These are phyloP conservation scores for Eucalyptus cladocalyx DNA, from an alignment of 345 rosid genomes.

Conservation along the genomic window DNA sequence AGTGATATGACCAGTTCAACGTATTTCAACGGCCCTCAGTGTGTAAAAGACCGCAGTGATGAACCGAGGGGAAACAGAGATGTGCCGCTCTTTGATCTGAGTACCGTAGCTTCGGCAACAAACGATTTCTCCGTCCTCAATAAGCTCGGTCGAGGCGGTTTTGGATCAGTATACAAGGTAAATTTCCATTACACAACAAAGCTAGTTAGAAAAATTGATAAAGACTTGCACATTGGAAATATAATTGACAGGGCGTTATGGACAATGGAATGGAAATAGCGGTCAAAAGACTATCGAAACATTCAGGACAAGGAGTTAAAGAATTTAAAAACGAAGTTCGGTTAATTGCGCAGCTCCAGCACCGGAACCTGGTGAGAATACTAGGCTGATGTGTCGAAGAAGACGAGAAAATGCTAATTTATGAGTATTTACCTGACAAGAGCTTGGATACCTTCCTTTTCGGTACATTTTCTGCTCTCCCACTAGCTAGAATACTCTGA, in stretches of 20 bases:
- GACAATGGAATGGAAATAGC: conserved; percentile 10
- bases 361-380: conserved; percentile 16
- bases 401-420: conserved; percentile 23
- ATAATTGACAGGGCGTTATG: conserved; percentile 11
- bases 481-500: not conserved
- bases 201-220: not conserved
- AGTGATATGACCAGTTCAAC: not conserved
- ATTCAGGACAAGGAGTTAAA: conserved; percentile 15
- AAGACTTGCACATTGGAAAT: not conserved
- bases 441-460: conserved; percentile 28
- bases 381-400: conserved; percentile 17
- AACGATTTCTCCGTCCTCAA: conserved; percentile 6
- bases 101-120: conserved; percentile 5
- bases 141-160: conserved; percentile 28
- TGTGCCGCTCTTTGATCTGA: conserved; percentile 4
- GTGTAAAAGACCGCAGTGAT: not conserved
- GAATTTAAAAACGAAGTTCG: conserved; percentile 27
- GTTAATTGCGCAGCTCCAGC: conserved; percentile 17
- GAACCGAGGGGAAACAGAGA: not conserved
- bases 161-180: conserved; percentile 29
- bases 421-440: conserved; percentile 24
- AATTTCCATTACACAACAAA: not conserved
- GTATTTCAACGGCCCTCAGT: not conserved
- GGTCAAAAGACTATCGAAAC: conserved; percentile 16
- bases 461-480: not conserved